Conservation (phyloP, 2,329 filamentous ascomycete species). For the Byssoonygena ceratinophila region DNA sequence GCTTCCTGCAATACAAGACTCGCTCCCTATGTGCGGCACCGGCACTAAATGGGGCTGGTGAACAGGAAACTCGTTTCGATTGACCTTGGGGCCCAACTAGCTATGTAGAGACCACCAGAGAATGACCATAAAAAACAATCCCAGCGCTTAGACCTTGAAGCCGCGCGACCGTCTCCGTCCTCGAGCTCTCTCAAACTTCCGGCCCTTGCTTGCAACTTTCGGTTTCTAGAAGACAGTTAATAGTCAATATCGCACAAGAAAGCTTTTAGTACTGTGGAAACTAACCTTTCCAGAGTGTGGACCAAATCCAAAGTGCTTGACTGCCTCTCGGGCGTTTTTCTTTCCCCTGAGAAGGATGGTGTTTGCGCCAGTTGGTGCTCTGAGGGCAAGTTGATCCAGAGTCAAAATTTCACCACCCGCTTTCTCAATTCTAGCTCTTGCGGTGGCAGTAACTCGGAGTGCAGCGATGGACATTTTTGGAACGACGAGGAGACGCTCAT, state of each 20-base stretch:
- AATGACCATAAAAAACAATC: slow-evolving; percentile 7
- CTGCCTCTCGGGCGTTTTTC: slow-evolving; percentile 94
- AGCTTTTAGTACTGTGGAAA: slow-evolving; percentile 14
- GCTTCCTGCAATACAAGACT: not conserved
- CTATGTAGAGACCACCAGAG: slow-evolving; percentile 9
- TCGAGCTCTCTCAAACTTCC: slow-evolving; percentile 99
- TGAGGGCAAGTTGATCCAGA: slow-evolving; percentile 91
- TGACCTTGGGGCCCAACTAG: slow-evolving; percentile 12
- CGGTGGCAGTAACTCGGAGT: slow-evolving; percentile 91
- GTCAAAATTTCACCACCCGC: slow-evolving; percentile 93
- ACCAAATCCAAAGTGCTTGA: slow-evolving; percentile 99
- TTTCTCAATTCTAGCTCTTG: slow-evolving; percentile 82
- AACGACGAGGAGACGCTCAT: slow-evolving; percentile 82
- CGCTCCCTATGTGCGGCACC: not conserved
- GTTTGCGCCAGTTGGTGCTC: slow-evolving; percentile 91
- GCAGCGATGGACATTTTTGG: slow-evolving; percentile 92
- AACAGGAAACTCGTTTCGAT: slow-evolving; percentile 13
- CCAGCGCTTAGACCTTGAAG: slow-evolving; percentile 88
- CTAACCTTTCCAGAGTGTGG: slow-evolving; percentile 93
- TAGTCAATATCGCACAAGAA: not conserved
- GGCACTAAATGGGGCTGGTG: slow-evolving; percentile 6
- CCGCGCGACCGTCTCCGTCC: slow-evolving; percentile 95
- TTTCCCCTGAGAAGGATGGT: slow-evolving; percentile 93
- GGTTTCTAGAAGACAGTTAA: slow-evolving; percentile 58
- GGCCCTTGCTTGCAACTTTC: slow-evolving; percentile 93